Percentiles rank a stretch among this genome's conserved stretches.
Conservation (phyloP, 371 early-diverging fungal species). For the Synchytrium microbalum region DNA sequence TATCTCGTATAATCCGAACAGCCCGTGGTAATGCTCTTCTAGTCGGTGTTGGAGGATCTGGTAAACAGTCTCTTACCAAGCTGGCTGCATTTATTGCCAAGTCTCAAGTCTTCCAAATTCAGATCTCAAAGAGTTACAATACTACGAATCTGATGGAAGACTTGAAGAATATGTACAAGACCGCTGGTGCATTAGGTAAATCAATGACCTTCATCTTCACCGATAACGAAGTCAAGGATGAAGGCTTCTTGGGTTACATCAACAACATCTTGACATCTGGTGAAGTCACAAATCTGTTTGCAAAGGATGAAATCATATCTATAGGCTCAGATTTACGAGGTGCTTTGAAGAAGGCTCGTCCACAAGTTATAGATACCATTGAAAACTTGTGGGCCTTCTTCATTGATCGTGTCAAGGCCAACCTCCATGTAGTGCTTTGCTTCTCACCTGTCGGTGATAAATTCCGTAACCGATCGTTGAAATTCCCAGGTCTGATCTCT, state of each 20-base stretch:
- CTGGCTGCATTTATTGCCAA: constrained; percentile 53
- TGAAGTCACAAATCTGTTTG: constrained; percentile 49
- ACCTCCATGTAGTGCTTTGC: constrained; percentile 53
- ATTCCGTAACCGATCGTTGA: constrained; percentile 50
- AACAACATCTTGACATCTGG: constrained; percentile 57
- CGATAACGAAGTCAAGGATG: constrained; percentile 56
- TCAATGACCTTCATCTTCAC: constrained; percentile 53
- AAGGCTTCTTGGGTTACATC: constrained; percentile 49
- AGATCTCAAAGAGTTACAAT: constrained; percentile 48
- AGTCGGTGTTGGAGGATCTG: constrained; percentile 56
- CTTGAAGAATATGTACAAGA: constrained; percentile 50
- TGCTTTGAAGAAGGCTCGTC: constrained; percentile 45
- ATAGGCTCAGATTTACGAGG: constrained; percentile 43
- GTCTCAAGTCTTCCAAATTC: constrained; percentile 49
- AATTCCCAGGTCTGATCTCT: constrained; percentile 52
- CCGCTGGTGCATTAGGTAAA: constrained; percentile 44
- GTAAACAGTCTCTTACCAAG: constrained; percentile 52
- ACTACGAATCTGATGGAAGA: constrained; percentile 51
- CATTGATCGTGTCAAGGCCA: constrained; percentile 52
- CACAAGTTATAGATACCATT: constrained; percentile 42
- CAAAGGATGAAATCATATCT: constrained; percentile 50
- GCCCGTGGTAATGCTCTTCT: constrained; percentile 49
- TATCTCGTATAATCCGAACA: constrained; percentile 48
- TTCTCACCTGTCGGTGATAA: constrained; percentile 59
- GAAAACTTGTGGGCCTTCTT: constrained; percentile 58